A percentile compares a stretch with the other conserved stretches of the same genome.
phyloP scores from a whole-genome alignment of 371 early-diverging fungal genomes.

The Circinella umbellata region DNA sequence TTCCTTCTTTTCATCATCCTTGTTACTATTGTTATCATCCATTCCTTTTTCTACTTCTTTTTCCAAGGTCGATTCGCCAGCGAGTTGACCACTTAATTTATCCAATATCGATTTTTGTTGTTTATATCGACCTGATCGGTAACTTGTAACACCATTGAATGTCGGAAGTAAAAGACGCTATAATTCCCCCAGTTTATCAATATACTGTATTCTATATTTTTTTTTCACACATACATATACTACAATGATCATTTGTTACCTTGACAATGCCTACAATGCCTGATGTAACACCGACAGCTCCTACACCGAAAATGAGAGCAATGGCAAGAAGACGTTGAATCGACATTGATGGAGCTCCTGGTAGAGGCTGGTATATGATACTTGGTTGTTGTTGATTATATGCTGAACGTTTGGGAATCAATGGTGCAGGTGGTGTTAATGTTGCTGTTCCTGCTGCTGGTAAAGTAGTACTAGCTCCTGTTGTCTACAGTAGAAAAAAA shows the following conservation, averaged over 20 bases:
- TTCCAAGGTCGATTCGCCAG: not conserved
- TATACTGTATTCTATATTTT: too few relatives aligned
- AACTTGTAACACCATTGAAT: conserved; percentile 17
- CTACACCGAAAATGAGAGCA: conserved; percentile 43
- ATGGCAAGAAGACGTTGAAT: conserved; percentile 38
- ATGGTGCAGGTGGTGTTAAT: conserved; percentile 16
- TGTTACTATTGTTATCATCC: not conserved
- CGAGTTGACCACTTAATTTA: conserved; percentile 15
- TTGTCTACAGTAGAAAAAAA: too few relatives aligned
- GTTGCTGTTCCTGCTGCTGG: not conserved
- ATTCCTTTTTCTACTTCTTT: not conserved
- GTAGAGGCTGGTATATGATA: conserved; percentile 37
- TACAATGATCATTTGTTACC: conserved; percentile 23
- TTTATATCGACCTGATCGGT: conserved; percentile 23
- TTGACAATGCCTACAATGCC: conserved; percentile 41
- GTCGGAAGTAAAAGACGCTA: conserved; percentile 24
- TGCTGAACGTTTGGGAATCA: conserved; percentile 6
- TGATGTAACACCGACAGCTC: conserved; percentile 45
- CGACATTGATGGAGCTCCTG: conserved; percentile 35
- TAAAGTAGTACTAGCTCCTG: not conserved
- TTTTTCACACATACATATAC: too few relatives aligned
- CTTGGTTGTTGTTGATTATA: conserved; percentile 18
- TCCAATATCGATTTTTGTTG: conserved; percentile 11
- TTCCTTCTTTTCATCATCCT: not conserved
- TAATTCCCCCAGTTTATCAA: too few relatives aligned